phyloP scores from a whole-genome alignment of 495 filamentous ascomycete species.

The Tetracladium setigerum region DNA sequence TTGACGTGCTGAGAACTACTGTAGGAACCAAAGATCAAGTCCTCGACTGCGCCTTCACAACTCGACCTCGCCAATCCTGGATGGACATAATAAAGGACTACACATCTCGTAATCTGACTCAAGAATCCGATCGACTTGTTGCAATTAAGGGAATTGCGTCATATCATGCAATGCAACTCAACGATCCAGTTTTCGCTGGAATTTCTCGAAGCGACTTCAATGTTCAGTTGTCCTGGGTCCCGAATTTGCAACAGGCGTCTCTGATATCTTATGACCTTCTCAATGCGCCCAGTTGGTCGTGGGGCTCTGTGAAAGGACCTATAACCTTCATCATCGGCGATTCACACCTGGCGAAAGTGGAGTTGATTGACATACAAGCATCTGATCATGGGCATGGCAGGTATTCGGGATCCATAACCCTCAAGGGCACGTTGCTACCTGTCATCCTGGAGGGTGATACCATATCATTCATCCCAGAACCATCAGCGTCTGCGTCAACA shows the following conservation, averaged over 20 bases:
- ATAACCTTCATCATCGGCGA: not conserved
- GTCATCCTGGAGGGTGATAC: too few species aligned
- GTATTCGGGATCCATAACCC: too few species aligned
- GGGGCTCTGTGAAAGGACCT: constrained; percentile 1
- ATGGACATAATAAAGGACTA: not conserved
- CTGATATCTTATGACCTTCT: too few species aligned
- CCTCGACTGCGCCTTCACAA: too few species aligned
- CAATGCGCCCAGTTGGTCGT: constrained; percentile 1
- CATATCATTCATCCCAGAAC: too few species aligned
- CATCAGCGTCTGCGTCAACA: too few species aligned
- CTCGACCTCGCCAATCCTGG: constrained; percentile 2
- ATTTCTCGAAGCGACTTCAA: not conserved
- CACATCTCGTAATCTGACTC: not conserved
- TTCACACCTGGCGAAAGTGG: too few species aligned
- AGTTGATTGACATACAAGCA: too few species aligned
- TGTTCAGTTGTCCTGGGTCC: constrained; percentile 2
- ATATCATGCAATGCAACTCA: not conserved
- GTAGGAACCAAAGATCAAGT: too few species aligned
- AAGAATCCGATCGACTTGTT: not conserved
- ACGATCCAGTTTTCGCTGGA: not conserved
- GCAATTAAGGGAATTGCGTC: constrained; percentile 2
- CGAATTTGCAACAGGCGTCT: too few species aligned
- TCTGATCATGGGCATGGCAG: too few species aligned
- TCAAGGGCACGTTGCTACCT: too few species aligned
- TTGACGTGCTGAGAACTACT: not conserved